Evolutionary conservation across 2,329 filamentous ascomycete species (phyloP).

Genomic region (Xylaria sp.): DNA sequence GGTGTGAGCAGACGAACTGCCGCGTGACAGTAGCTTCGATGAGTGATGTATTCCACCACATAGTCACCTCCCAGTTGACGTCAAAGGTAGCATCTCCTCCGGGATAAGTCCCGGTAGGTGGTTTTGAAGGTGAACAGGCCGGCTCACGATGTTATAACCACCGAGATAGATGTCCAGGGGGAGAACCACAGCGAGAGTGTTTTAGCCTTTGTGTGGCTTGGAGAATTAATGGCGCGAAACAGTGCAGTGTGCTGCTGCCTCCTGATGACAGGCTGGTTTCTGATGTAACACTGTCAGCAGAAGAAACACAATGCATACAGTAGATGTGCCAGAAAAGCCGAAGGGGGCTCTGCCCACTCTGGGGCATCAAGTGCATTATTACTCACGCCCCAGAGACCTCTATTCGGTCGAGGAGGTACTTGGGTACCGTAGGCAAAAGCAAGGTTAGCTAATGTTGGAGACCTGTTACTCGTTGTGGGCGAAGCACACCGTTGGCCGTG

Average conservation of each 20-base stretch:
- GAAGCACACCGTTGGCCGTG: constrained; percentile 23
- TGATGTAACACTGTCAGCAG: constrained; percentile 20
- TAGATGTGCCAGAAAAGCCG: constrained; percentile 1
- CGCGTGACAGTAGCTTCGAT: constrained; percentile 74
- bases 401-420: background rate
- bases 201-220: background rate
- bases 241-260: constrained; percentile 14
- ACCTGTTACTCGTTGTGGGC: constrained; percentile 7
- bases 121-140: constrained; percentile 8
- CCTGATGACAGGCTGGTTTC: constrained; percentile 11
- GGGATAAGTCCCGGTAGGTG: constrained; percentile 30
- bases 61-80: constrained; percentile 38
- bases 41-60: constrained; percentile 75
- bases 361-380: background rate
- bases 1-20: constrained; percentile 68
- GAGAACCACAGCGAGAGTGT: background rate
- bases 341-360: constrained; percentile 5
- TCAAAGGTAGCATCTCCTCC: constrained; percentile 36
- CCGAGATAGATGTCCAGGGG: background rate
- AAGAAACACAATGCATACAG: constrained; percentile 2
- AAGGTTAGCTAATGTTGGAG: background rate
- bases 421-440: background rate
- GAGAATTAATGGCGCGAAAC: constrained; percentile 18
- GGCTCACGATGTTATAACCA: background rate
- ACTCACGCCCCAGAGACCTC: constrained; percentile 4